Conservation (phyloP, 2,329 filamentous ascomycete genomes). For the Aspergillus sp. region DNA sequence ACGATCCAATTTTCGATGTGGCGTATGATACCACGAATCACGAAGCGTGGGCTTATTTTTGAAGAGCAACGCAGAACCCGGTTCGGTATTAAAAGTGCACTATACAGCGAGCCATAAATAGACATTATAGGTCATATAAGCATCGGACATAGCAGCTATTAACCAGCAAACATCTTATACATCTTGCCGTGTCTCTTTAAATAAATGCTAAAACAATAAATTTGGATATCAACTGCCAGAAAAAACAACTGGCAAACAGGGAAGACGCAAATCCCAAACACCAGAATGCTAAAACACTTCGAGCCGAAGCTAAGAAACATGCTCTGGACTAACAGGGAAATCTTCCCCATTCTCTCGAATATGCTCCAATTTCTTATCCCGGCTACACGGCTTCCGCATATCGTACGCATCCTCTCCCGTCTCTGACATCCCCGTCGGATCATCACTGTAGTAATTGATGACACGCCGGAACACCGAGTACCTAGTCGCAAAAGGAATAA, state of each 20-base stretch:
- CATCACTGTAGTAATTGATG: constrained; percentile 89
- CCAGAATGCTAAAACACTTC: constrained; percentile 13
- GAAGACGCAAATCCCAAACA: constrained; percentile 12
- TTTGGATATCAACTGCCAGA: neutral
- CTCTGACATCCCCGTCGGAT: constrained; percentile 60
- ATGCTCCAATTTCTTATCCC: constrained; percentile 74
- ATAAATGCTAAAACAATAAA: neutral
- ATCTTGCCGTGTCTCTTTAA: neutral
- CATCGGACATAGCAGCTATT: neutral
- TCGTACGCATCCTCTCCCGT: constrained; percentile 85
- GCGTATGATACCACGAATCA: neutral
- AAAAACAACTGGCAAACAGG: neutral
- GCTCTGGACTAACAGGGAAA: constrained; percentile 73
- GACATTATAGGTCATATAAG: neutral
- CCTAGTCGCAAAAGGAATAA: constrained; percentile 28
- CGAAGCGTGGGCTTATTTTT: neutral
- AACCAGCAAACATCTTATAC: neutral
- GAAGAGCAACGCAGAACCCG: neutral
- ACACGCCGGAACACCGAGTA: constrained; percentile 87
- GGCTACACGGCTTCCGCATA: constrained; percentile 88
- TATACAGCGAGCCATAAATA: neutral
- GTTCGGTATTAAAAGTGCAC: neutral
- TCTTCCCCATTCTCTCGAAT: constrained; percentile 78
- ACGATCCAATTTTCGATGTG: neutral
- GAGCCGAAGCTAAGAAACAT: constrained; percentile 61